Evolutionary conservation across 345 rosid genomes (phyloP).

Genomic region (Euphorbia tirucalli): DNA sequence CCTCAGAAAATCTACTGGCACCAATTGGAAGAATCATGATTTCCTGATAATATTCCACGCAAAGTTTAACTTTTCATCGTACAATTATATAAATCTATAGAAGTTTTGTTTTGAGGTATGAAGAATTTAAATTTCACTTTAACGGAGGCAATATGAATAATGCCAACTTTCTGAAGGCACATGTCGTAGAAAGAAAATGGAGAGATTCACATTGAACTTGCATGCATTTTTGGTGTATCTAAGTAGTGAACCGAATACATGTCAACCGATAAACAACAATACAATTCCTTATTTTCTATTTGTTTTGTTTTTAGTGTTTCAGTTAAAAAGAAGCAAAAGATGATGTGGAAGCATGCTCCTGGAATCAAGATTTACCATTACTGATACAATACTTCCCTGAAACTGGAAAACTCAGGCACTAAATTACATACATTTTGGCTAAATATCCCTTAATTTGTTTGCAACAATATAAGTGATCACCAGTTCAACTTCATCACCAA

Average conservation of each 20-base stretch:
- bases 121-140: not conserved
- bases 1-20: conserved; percentile 90
- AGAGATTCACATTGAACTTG: not conserved
- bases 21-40: conserved; percentile 89
- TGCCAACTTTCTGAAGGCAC: not conserved
- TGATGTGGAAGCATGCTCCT: not conserved
- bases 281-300: not conserved
- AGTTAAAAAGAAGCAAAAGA: not conserved
- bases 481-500: not conserved
- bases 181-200: not conserved
- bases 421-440: not conserved
- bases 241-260: not conserved
- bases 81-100: not conserved
- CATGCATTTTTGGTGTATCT: not conserved
- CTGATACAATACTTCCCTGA: not conserved
- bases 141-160: not conserved
- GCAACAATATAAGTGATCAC: not conserved
- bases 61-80: not conserved
- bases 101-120: conserved; percentile 3
- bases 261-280: not conserved
- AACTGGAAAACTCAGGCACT: not conserved
- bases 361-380: not conserved
- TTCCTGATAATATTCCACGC: conserved; percentile 51
- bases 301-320: not conserved
- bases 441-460: not conserved